Evolutionary conservation across 1,284 basidiomycete species (phyloP).

Genomic region (Coriolopsis trogii): DNA sequence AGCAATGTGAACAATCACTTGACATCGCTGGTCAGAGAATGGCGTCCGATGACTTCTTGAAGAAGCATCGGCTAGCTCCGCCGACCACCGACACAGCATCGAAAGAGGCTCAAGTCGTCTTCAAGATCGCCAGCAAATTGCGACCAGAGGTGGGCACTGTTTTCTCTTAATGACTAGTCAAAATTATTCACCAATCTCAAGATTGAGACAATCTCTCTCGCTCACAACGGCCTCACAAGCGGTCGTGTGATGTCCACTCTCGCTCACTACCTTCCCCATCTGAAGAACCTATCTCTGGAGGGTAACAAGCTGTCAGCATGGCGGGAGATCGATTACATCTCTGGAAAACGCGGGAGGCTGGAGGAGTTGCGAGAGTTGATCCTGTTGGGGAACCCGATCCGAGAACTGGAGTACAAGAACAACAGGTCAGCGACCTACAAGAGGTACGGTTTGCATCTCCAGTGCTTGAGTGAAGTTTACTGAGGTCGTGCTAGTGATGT

Average conservation of each 20-base stretch:
- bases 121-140: slow-evolving; percentile 81
- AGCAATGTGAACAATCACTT: background rate
- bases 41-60: slow-evolving; percentile 73
- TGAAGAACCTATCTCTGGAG: slow-evolving; percentile 84
- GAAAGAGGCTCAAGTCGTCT: slow-evolving; percentile 78
- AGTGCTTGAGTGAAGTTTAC: background rate
- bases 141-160: slow-evolving; percentile 64
- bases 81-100: slow-evolving; percentile 62
- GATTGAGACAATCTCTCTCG: slow-evolving; percentile 80
- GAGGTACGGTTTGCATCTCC: slow-evolving; percentile 54
- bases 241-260: slow-evolving; percentile 58
- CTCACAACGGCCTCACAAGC: slow-evolving; percentile 53
- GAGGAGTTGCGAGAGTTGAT: slow-evolving; percentile 75
- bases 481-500: slow-evolving; percentile 57
- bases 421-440: slow-evolving; percentile 62
- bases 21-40: slow-evolving; percentile 44
- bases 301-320: slow-evolving; percentile 69
- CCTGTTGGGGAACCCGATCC: slow-evolving; percentile 79
- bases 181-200: slow-evolving; percentile 35
- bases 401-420: slow-evolving; percentile 61
- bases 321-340: slow-evolving; percentile 69
- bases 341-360: slow-evolving; percentile 61
- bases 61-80: slow-evolving; percentile 63
- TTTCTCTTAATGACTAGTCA: too few relatives aligned
- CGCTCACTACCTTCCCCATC: slow-evolving; percentile 66